These are phyloP conservation scores for Neurospora pannonica DNA, from an alignment of 495 filamentous ascomycete genomes.

Conservation along the genomic window DNA sequence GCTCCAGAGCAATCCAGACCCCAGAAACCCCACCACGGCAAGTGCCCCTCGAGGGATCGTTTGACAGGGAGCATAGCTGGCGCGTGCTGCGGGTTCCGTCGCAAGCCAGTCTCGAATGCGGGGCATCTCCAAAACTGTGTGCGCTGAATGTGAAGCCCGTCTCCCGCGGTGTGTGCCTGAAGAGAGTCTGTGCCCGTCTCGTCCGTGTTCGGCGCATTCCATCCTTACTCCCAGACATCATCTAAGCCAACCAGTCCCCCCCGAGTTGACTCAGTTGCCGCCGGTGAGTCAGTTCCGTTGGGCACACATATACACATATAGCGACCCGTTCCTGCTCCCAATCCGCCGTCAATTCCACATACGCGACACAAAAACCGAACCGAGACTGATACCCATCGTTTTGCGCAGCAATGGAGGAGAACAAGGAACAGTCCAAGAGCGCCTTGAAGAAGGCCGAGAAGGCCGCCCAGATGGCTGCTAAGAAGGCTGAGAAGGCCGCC, in stretches of 20 bases:
- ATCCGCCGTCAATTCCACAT: background rate
- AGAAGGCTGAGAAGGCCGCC: conserved; percentile 58
- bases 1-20: background rate
- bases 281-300: background rate
- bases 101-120: background rate
- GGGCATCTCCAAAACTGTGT: background rate
- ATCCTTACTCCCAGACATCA: background rate
- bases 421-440: conserved; percentile 53
- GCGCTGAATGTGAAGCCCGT: background rate
- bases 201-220: background rate
- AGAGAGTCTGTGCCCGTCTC: background rate
- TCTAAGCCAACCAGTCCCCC: background rate
- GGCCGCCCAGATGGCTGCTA: conserved; percentile 53
- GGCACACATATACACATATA: background rate
- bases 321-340: background rate
- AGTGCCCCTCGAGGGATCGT: background rate
- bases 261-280: background rate
- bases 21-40: background rate
- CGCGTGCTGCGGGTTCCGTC: background rate
- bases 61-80: background rate
- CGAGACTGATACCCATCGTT: background rate
- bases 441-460: conserved; percentile 65
- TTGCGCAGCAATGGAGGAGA: conserved; percentile 30
- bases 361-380: background rate
- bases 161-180: background rate